phyloP scores from a whole-genome alignment of 768 basidiomycete species.

The Podaxis rugospora region DNA sequence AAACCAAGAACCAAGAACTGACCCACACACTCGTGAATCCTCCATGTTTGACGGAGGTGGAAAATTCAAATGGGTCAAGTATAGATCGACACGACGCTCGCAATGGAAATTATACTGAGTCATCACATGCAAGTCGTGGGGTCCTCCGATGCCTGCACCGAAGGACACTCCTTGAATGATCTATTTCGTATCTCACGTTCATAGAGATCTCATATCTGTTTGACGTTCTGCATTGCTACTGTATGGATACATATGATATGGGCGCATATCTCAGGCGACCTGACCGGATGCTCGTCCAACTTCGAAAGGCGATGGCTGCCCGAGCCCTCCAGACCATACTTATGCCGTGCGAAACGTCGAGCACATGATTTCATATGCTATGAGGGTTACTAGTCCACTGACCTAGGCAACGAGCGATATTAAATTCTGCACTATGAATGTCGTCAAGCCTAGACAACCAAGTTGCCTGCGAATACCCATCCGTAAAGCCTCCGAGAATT shows the following conservation, averaged over 20 bases:
- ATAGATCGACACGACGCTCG: neutral
- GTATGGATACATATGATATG: neutral
- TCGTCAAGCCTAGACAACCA: neutral
- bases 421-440: neutral
- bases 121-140: neutral
- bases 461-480: neutral
- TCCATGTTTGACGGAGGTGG: neutral
- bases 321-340: neutral
- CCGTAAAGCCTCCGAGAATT: neutral
- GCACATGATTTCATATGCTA: neutral
- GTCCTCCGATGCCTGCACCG: neutral
- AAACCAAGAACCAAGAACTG: too few relatives aligned
- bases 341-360: neutral
- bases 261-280: neutral
- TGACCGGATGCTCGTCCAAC: neutral
- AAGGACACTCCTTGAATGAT: neutral
- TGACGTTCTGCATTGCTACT: neutral
- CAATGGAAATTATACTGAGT: neutral
- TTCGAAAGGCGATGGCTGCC: neutral
- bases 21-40: neutral
- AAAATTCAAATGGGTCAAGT: neutral
- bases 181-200: neutral
- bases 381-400: neutral
- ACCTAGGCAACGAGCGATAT: neutral
- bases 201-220: neutral